Conservation (phyloP, 257 asterid species). For the Solanum etuberosum region DNA sequence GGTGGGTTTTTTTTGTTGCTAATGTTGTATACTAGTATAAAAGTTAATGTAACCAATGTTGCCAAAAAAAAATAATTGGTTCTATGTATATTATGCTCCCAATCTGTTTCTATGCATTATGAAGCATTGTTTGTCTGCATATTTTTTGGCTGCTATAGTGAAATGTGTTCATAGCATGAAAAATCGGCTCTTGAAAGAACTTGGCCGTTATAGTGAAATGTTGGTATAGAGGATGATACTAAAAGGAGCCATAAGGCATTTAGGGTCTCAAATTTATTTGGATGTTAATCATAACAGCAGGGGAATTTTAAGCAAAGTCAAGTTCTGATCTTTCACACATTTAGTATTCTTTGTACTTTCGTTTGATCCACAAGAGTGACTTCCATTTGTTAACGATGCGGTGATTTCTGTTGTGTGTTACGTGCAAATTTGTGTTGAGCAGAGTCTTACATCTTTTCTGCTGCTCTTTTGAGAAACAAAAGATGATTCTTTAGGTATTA, state of each 20-base stretch:
- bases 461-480: background rate
- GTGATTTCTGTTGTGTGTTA: background rate
- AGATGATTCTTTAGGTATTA: background rate
- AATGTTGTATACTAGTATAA: background rate
- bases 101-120: background rate
- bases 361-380: background rate
- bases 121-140: background rate
- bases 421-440: background rate
- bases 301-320: background rate
- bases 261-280: background rate
- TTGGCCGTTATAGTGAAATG: background rate
- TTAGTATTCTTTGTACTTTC: background rate
- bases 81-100: background rate
- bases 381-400: background rate
- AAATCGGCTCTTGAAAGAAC: background rate
- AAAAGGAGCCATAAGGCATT: background rate
- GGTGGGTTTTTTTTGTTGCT: background rate
- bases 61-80: no score
- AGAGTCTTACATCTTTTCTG: background rate
- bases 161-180: background rate
- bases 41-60: background rate
- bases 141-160: background rate
- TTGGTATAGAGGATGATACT: background rate
- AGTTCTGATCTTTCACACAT: background rate
- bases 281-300: background rate